These are phyloP conservation scores for Fonsecaea erecta DNA, from an alignment of 2,329 filamentous ascomycete species.

Conservation along the genomic window DNA sequence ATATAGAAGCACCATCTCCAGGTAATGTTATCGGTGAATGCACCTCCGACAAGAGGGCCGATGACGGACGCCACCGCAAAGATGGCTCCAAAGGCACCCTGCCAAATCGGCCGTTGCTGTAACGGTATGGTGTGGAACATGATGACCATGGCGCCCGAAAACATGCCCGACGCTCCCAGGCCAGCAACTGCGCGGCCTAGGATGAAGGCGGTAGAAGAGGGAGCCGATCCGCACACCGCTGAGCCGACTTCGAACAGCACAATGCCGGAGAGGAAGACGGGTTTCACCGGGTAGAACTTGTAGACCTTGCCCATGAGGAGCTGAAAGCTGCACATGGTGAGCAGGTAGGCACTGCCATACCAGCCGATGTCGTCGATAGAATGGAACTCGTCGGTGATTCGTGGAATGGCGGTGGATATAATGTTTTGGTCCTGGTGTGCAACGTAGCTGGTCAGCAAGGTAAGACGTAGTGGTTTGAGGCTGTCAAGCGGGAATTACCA, in stretches of 20 bases:
- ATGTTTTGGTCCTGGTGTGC: constrained; percentile 38
- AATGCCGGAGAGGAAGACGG: constrained; percentile 47
- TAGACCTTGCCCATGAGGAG: constrained; percentile 52
- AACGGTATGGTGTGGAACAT: constrained; percentile 38
- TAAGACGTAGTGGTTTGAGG: background rate
- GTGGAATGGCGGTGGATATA: constrained; percentile 54
- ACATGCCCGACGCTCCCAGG: constrained; percentile 46
- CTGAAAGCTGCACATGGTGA: constrained; percentile 51
- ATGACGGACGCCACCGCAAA: constrained; percentile 44
- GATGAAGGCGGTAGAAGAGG: constrained; percentile 46
- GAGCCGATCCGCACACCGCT: constrained; percentile 46
- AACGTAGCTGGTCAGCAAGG: background rate
- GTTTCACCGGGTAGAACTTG: constrained; percentile 51
- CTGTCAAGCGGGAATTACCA: background rate
- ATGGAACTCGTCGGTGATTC: constrained; percentile 54
- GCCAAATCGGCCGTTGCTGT: constrained; percentile 36
- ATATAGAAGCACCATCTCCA: constrained; percentile 40
- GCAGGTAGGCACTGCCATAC: constrained; percentile 54
- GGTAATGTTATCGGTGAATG: constrained; percentile 43
- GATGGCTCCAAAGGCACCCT: constrained; percentile 34
- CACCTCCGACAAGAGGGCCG: constrained; percentile 52
- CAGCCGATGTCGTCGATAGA: constrained; percentile 54
- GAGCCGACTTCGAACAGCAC: constrained; percentile 51
- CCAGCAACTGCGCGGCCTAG: constrained; percentile 50
- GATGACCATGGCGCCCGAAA: constrained; percentile 44